phyloP scores from a whole-genome alignment of 2,329 filamentous ascomycete genomes.

The Pestalotiopsis sp. region DNA sequence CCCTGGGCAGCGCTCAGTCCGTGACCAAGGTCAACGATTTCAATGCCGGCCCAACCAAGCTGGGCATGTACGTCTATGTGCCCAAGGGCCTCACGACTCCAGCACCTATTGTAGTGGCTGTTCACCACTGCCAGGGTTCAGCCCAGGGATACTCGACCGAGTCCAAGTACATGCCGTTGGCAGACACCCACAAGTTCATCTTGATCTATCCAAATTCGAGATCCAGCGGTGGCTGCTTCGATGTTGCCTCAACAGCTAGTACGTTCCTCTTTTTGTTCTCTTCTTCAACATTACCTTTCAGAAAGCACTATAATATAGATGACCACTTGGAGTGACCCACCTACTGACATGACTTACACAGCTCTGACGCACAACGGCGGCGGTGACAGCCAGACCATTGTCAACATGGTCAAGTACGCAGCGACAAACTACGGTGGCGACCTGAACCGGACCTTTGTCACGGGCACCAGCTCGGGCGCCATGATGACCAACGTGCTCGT shows the following conservation, averaged over 20 bases:
- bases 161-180: slow-evolving; percentile 53
- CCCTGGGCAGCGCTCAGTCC: slow-evolving; percentile 27
- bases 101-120: slow-evolving; percentile 51
- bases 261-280: slow-evolving; percentile 13
- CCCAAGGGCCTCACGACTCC: slow-evolving; percentile 33
- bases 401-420: slow-evolving; percentile 39
- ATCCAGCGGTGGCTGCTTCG: slow-evolving; percentile 55
- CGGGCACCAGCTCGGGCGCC: slow-evolving; percentile 33
- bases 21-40: slow-evolving; percentile 34
- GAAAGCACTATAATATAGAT: neutral
- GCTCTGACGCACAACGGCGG: slow-evolving; percentile 36
- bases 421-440: slow-evolving; percentile 35
- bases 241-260: slow-evolving; percentile 54
- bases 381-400: slow-evolving; percentile 40
- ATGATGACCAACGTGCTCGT: slow-evolving; percentile 41
- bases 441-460: slow-evolving; percentile 31
- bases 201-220: slow-evolving; percentile 48
- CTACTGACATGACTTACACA: neutral
- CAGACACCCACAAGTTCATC: slow-evolving; percentile 60
- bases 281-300: neutral
- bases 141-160: slow-evolving; percentile 53
- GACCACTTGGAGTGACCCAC: neutral
- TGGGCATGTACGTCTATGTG: slow-evolving; percentile 38
- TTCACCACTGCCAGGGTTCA: slow-evolving; percentile 60
- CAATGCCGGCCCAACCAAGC: slow-evolving; percentile 31